Evolutionary conservation across 1,284 basidiomycete genomes (phyloP).

Genomic region (Malassezia japonica): DNA sequence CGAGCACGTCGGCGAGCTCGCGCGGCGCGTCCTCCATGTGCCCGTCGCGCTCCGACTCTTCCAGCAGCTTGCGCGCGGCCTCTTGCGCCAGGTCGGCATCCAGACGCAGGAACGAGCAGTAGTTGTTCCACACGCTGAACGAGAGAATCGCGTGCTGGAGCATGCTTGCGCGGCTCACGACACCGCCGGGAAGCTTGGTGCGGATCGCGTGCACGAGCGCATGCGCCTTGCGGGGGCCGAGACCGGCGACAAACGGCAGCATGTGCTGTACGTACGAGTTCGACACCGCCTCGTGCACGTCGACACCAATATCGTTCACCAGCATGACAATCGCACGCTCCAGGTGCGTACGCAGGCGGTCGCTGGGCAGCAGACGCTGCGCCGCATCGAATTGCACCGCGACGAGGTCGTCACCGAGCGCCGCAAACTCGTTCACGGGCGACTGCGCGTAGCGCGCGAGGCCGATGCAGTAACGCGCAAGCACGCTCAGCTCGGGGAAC

Average conservation of each 20-base stretch:
- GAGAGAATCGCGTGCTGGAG: conserved; percentile 29
- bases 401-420: conserved; percentile 36
- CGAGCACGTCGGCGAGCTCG: conserved; percentile 65
- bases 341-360: conserved; percentile 70
- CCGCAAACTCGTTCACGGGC: conserved; percentile 56
- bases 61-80: too few relatives aligned
- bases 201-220: conserved; percentile 57
- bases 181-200: conserved; percentile 34
- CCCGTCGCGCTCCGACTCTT: conserved; percentile 50
- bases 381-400: conserved; percentile 58
- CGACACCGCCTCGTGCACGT: conserved; percentile 81
- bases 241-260: conserved; percentile 80
- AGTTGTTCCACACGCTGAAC: conserved; percentile 39
- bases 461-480: conserved; percentile 88
- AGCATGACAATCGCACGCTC: conserved; percentile 82
- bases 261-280: conserved; percentile 79
- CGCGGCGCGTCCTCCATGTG: too few relatives aligned
- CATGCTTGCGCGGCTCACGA: conserved; percentile 39
- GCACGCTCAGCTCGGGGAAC: conserved; percentile 67
- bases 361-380: conserved; percentile 65
- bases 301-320: conserved; percentile 84
- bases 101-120: conserved; percentile 70
- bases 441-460: conserved; percentile 87
- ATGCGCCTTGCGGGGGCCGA: conserved; percentile 90
- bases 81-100: conserved; percentile 45